Conservation (phyloP, 148 eudicot species). For the Hydrangea macrophylla region DNA sequence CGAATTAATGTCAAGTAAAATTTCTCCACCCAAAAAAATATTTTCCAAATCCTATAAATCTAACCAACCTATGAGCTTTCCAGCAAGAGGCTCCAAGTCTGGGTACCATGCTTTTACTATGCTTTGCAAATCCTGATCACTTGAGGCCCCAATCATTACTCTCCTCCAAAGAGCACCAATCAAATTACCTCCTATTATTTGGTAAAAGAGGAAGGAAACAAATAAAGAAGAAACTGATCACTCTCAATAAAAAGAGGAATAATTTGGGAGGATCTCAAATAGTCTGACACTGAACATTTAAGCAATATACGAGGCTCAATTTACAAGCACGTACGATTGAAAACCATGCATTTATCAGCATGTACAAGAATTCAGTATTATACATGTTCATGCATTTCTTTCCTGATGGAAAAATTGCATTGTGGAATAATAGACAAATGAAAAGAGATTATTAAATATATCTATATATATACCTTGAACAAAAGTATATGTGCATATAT, state of each 20-base stretch:
- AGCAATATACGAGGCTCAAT: neutral
- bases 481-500: too few relatives aligned
- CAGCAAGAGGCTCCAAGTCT: slow-evolving; percentile 56
- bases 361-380: neutral
- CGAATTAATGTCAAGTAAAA: neutral
- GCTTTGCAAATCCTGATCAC: slow-evolving; percentile 48
- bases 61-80: slow-evolving; percentile 59
- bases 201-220: neutral
- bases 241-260: neutral
- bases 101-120: slow-evolving; percentile 68
- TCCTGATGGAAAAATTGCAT: neutral
- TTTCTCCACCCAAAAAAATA: neutral
- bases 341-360: neutral
- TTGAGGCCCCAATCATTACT: slow-evolving; percentile 61
- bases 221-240: neutral
- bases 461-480: too few relatives aligned
- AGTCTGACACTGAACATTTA: neutral
- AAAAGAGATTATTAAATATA: too few relatives aligned
- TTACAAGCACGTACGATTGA: neutral
- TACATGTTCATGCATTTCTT: neutral
- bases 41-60: neutral
- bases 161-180: slow-evolving; percentile 87
- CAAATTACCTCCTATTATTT: slow-evolving; percentile 43
- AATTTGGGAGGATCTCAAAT: neutral
- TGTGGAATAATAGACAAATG: neutral